These are phyloP conservation scores for Colletotrichum magnum DNA, from an alignment of 2,329 filamentous ascomycete genomes.

Conservation along the genomic window DNA sequence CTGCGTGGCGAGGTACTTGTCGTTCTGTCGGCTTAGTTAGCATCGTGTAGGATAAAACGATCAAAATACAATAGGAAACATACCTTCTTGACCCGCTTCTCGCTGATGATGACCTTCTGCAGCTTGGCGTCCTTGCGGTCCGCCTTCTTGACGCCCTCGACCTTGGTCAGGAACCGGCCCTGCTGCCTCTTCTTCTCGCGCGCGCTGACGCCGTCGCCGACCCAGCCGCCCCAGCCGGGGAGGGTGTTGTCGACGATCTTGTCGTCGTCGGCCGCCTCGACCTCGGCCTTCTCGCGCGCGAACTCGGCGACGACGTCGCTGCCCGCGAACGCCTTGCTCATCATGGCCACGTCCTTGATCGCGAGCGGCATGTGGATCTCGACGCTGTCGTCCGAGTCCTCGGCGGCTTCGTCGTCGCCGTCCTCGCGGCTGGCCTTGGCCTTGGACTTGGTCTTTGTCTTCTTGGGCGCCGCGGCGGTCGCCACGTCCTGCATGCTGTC, in stretches of 20 bases:
- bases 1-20: slow-evolving; percentile 86
- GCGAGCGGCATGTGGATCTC: slow-evolving; percentile 69
- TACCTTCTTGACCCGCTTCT: slow-evolving; percentile 91
- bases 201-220: slow-evolving; percentile 84
- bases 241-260: slow-evolving; percentile 87
- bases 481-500: slow-evolving; percentile 52
- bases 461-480: slow-evolving; percentile 46
- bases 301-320: slow-evolving; percentile 88
- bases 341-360: slow-evolving; percentile 75
- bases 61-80: slow-evolving; percentile 28
- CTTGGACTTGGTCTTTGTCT: slow-evolving; percentile 48
- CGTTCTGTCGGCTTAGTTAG: slow-evolving; percentile 69
- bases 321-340: slow-evolving; percentile 88
- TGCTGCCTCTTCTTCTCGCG: slow-evolving; percentile 75
- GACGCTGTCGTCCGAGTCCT: slow-evolving; percentile 54
- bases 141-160: slow-evolving; percentile 81
- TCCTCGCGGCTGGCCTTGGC: slow-evolving; percentile 37
- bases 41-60: background rate
- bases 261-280: slow-evolving; percentile 83
- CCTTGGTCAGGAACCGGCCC: slow-evolving; percentile 74
- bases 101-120: slow-evolving; percentile 89
- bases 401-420: slow-evolving; percentile 52
- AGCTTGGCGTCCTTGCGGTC: slow-evolving; percentile 87
- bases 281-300: slow-evolving; percentile 81
- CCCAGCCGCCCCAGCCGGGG: slow-evolving; percentile 95